Evolutionary conservation across 2,329 filamentous ascomycete genomes (phyloP), one percentile per base, ranked within the genome.

Genomic region (Thelonectria blattea): DNA sequence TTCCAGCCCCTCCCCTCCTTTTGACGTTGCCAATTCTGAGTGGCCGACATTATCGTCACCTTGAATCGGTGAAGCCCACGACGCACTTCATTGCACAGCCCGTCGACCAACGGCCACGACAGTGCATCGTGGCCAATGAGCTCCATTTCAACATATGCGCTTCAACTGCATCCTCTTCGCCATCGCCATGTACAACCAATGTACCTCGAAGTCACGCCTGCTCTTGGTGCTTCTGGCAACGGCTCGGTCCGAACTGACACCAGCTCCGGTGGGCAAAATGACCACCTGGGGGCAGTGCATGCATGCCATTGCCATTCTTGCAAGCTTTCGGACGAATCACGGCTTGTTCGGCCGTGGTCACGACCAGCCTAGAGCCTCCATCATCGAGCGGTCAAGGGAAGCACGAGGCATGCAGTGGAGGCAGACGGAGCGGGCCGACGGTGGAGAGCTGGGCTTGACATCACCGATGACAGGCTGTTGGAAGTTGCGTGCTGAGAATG

Each of bases 321-420:
- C 58, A 56, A 17, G 20, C n/a, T 6, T 15, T 45, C 7, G 37
- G 55, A 42, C 52, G 47, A 48, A 48, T 56, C 42, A 52, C 39
- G 22, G 5, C 30, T n/a, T 42, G 24, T 43, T 50, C 34, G 32
- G 10, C n/a, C 14, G 17, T 10, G 15, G 45, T 27, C 18, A 17
- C 32, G 41, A 15, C 18, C 24, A 12, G 17, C 27, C 18, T 24
- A 18, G 11, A 59, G 60, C 47, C 60, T 55, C 55, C 47, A 18
- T 30, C 32, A 43, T 34, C 46, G 20, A 34, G 41, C 51, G 41
- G 56, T 46, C 55, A 41, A 37, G 39, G 27, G 34, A 24, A 32
- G 15, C 11, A 56, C 56, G 55, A 47, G 60, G 56, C 56, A 62
- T 22, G n/a, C 51, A 58, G 41, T 66, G 51, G 27, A 61, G 57